A percentile compares a stretch with the other conserved stretches of the same genome.
phyloP scores from a whole-genome alignment of 768 basidiomycete genomes.

The Phaffia tasmanica region DNA sequence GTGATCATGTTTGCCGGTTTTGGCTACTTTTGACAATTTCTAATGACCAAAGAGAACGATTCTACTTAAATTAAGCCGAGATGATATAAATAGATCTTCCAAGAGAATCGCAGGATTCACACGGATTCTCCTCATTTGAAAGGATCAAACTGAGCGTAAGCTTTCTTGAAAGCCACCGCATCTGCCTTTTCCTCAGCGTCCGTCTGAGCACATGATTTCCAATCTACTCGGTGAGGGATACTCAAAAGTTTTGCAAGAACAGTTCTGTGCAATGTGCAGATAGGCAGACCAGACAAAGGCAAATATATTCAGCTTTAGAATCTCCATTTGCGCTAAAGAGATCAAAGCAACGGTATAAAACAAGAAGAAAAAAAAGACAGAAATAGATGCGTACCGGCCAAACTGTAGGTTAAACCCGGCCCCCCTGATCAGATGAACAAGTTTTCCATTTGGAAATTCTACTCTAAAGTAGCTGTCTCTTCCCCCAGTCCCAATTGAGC shows the following conservation, averaged over 20 bases:
- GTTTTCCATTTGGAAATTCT: conserved; percentile 71
- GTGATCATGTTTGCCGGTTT: no score
- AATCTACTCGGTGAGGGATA: conserved; percentile 70
- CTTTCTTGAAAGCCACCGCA: conserved; percentile 68
- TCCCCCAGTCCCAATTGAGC: conserved; percentile 41
- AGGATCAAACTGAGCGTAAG: conserved; percentile 48
- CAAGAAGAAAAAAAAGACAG: background rate
- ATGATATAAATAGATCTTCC: no score
- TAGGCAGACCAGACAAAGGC: background rate
- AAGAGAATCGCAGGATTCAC: no score
- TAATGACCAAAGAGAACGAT: no score
- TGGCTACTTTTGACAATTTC: no score
- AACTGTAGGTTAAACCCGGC: conserved; percentile 82
- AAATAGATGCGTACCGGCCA: conserved; percentile 56
- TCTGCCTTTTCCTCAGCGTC: conserved; percentile 81
- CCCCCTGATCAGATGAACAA: conserved; percentile 74
- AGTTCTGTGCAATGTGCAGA: conserved; percentile 47
- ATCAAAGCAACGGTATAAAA: background rate
- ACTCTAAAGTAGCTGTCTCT: conserved; percentile 76
- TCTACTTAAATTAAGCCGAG: no score
- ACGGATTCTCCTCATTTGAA: background rate
- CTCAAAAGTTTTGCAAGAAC: conserved; percentile 67
- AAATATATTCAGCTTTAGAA: background rate
- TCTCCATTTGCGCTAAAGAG: background rate
- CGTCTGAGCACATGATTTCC: conserved; percentile 73